Evolutionary conservation across 2,329 filamentous ascomycete genomes (phyloP), one percentile per base, ranked within the genome.

Genomic region (Ophiostoma himal-ulmi): DNA sequence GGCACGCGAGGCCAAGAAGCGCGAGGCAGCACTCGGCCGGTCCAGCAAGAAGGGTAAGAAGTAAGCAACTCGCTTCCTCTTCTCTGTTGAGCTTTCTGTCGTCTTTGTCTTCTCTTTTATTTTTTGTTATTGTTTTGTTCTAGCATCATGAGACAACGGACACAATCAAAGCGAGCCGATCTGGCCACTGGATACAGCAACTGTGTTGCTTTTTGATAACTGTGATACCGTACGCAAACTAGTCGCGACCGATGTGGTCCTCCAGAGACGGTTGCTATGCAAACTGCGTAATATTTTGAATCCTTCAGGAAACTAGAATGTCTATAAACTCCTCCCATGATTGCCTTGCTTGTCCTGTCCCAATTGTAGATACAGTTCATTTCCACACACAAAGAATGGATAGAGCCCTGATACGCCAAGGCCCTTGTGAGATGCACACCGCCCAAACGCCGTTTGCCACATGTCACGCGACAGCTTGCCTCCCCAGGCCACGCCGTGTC

Each of bases 1-100:
- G 57, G 83, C 82, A 1, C 83, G 78, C 75, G 85, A 88, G 77
- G 83, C 85, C 64, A 86, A 86, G 81, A 82, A 81, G 78, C 83
- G 85, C 37, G 83, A 83, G 77, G 82, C 82, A 8, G 85, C 84
- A 8, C 77, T 84, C 64, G 84, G 82, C 17, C 81, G 77, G 64
- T 83, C 83, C 78, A 39, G 62, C 62, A 85, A 85, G 13, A 80
- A 79, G 75, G 75, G 78, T 73, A 85, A 85, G 79, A 84, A 82
- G 77, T 72, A 72, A 57, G 20, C 48, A 34, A 26, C 8, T 62
- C 4, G 64, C n/a, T 36, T 6, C 13, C n/a, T 64, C n/a, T 52
- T 67, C 5, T 48, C 39, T 17, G 11, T 26, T 67, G 48, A 26
- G 39, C 52, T 26, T 14, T 26, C 22, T 26, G n/a, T 62, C 13